Percentiles rank a stretch among this genome's conserved stretches.
phyloP scores from a whole-genome alignment of 306 rosid species.

The Lathyrus tuberosus region DNA sequence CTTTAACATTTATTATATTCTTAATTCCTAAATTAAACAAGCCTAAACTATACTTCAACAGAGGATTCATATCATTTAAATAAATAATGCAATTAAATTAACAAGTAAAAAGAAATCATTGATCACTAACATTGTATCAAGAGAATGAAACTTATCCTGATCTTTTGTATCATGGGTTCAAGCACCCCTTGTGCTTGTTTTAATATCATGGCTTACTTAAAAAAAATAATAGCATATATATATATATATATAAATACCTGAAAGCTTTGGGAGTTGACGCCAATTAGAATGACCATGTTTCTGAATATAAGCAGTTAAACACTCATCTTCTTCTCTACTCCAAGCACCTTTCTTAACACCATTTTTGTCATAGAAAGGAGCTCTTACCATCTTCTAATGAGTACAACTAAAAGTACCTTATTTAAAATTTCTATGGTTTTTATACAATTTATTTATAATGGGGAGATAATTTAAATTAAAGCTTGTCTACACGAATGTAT shows the following conservation, averaged over 20 bases:
- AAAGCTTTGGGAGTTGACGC: conserved; percentile 67
- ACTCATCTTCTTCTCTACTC: conserved; percentile 70
- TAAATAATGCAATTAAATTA: neutral
- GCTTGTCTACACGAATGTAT: neutral
- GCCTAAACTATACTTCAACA: no score
- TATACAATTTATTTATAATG: no score
- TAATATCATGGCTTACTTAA: no score
- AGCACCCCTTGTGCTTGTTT: no score
- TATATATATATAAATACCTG: conserved; percentile 56
- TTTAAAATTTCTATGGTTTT: neutral
- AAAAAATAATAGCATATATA: no score
- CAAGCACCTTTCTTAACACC: conserved; percentile 81
- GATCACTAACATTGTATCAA: no score
- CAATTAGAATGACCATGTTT: conserved; percentile 65
- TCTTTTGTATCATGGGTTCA: no score
- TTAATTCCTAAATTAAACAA: neutral
- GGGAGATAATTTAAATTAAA: neutral
- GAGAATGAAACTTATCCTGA: no score
- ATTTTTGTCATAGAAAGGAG: conserved; percentile 62
- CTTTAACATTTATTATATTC: neutral
- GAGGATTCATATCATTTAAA: neutral
- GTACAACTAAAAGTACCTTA: neutral
- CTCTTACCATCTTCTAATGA: conserved; percentile 60
- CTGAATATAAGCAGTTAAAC: conserved; percentile 55
- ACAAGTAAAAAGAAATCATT: neutral